Base-by-base conservation (phyloP, 495 filamentous ascomycete species). In the Neurospora hispaniola region DNA sequence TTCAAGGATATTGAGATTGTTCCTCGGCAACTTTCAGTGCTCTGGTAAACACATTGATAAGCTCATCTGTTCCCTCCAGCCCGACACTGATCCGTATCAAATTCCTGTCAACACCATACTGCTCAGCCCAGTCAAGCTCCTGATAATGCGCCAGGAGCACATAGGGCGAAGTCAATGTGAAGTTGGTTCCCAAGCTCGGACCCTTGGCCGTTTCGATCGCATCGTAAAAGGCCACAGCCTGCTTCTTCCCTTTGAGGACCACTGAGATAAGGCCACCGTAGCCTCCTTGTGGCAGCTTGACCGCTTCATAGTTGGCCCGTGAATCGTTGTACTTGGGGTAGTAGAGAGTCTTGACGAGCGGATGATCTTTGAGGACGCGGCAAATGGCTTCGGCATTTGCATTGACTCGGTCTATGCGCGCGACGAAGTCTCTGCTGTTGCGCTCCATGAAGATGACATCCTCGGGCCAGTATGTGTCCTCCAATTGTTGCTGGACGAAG, bases 171-270 rank as follows among this genome's bases (percentile, higher is more conserved):
- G 81, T 90, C 69, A 99, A 84, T 1, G 96, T 98, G 80, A 99
- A 98, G 77, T 99, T 99, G 0, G 96, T 98, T 0, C 96, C 96
- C 31, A 99, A 85, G 78, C 95, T 97, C 0, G 96, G 96, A 0
- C 96, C 96, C 81, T 99, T 99, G 42, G 91, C 88, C 0, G 94
- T 94, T 75, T 97, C 91, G 9, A 99, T 81, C 20, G 87, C 86
- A 79, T 99, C 94, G 84, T 91, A 97, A 80, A 98, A 97, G 0
- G 88, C 88, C 41, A 92, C 82, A 18, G 94, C 92, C 59, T 94
- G 91, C 10, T 82, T 82, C n/a, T 82, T 88, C 1, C 83, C 84
- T 74, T 91, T 82, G 75, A 98, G 96, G 0, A 90, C 93, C 39
- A 94, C 89, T 20, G 93, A 96, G 12, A 99, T 85, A 1, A 99